phyloP scores from a whole-genome alignment of 345 rosid species.

The Ailanthus altissimus region DNA sequence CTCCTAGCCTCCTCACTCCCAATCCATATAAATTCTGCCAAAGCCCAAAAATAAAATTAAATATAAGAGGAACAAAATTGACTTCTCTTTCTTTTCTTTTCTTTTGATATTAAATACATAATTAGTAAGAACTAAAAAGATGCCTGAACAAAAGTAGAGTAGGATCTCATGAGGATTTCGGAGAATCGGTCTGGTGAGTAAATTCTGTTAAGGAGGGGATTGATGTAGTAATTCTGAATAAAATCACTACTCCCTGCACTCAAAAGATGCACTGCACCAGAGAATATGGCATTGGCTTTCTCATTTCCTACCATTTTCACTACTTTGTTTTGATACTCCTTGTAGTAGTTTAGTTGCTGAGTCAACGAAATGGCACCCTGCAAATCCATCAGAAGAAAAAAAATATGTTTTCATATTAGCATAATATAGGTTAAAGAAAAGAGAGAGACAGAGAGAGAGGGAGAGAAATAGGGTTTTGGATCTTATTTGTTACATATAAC shows the following conservation, averaged over 20 bases:
- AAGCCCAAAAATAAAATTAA: no score
- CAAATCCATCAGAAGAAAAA: no score
- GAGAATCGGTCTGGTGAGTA: constrained; percentile 65
- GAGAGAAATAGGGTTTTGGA: background rate
- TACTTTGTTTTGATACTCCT: constrained; percentile 62
- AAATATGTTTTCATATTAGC: no score
- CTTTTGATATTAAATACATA: no score
- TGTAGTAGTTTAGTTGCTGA: constrained; percentile 75
- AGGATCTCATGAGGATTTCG: constrained; percentile 60
- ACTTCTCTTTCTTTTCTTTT: no score
- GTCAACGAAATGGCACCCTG: constrained; percentile 69
- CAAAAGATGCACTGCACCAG: constrained; percentile 71
- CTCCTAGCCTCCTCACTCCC: constrained; percentile 86
- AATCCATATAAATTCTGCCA: constrained; percentile 71
- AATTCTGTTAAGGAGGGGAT: constrained; percentile 53
- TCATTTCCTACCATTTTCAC: constrained; percentile 49
- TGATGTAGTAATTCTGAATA: constrained; percentile 85
- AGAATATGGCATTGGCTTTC: constrained; percentile 53
- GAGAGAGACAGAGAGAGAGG: background rate
- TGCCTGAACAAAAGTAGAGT: constrained; percentile 82
- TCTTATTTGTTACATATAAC: constrained; percentile 49
- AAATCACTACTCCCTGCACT: constrained; percentile 91
- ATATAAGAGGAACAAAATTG: no score
- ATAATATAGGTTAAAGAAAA: no score
- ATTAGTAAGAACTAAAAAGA: no score